Conservation (phyloP, 768 basidiomycete species). For the Paxillus involutus region DNA sequence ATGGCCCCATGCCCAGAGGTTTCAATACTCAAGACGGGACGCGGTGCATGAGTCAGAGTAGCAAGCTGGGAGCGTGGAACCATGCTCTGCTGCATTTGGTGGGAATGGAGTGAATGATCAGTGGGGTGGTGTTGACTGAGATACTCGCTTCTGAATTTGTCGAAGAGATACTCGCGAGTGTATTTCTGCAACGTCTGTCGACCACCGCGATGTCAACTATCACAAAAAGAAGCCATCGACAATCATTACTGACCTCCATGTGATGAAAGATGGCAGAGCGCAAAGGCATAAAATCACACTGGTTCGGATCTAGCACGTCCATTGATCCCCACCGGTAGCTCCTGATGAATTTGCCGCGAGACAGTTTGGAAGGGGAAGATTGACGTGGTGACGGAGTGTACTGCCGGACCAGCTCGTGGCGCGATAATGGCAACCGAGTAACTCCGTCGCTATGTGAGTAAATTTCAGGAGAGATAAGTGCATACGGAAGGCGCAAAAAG, state of each 20-base stretch:
- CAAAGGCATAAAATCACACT: conserved; percentile 79
- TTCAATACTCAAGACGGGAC: conserved; percentile 63
- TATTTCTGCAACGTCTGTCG: conserved; percentile 80
- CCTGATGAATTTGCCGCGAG: conserved; percentile 65
- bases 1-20: conserved; percentile 46
- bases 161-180: conserved; percentile 79
- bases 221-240: conserved; percentile 12
- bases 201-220: conserved; percentile 16
- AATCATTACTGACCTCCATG: conserved; percentile 66
- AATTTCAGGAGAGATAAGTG: conserved; percentile 79
- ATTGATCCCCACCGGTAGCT: conserved; percentile 83
- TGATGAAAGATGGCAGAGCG: conserved; percentile 83
- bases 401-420: conserved; percentile 72
- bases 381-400: conserved; percentile 62
- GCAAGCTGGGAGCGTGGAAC: conserved; percentile 31
- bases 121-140: conserved; percentile 51
- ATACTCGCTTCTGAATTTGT: conserved; percentile 69
- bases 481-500: conserved; percentile 73
- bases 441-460: conserved; percentile 87
- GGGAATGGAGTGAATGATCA: conserved; percentile 42
- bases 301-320: conserved; percentile 74
- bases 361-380: conserved; percentile 42
- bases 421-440: conserved; percentile 51
- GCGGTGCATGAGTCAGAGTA: conserved; percentile 38
- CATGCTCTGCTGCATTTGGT: conserved; percentile 42